Evolutionary conservation across 2,329 filamentous ascomycete genomes (phyloP), one percentile per base, ranked within the genome.

Genomic region (Cordyceps cicadae): DNA sequence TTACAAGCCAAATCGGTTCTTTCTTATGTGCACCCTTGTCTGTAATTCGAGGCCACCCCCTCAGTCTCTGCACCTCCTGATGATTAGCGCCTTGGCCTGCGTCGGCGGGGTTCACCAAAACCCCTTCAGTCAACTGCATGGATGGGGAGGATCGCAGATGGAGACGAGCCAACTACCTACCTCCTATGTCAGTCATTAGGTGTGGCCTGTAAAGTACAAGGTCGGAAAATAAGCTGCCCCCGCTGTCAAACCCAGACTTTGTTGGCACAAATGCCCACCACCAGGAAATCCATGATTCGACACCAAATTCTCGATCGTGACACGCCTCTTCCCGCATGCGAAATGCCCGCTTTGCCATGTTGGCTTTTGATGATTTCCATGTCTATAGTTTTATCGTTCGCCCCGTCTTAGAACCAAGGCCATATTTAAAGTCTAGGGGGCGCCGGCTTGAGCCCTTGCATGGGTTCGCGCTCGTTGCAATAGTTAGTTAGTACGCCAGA

Each of bases 271-370:
- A 11, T 37, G 9, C 34, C 17, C 29, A 29, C 29, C 29, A 29
- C 29, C 29, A 29, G 7, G 19, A 43, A 17, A 19, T 29, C 54
- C 15, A 26, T 59, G 49, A 59, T 59, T 9, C 9, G 7, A 19
- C 49, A 53, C 56, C 49, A 52, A 52, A 52, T 34, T 21, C 6
- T 14, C 56, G 56, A 59, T 58, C 55, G 55, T 29, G 37, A 43
- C 5, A 58, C 51, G 26, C 48, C 24, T n/a, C 46, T 59, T 59
- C 9, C 17, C 37, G 56, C 56, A 59, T 59, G 49, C 48, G 2
- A 46, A 46, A 59, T 45, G 48, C 26, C 49, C 39, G 26, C 49
- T 52, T 59, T 59, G 41, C 49, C 56, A 59, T 59, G 49, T 17
- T 41, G 34, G 34, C 34, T 37, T 29, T 29, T 37, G 34, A 8